A percentile compares a stretch with the other conserved stretches of the same genome.
These are phyloP conservation scores for Neurospora tetrasperma DNA, from an alignment of 495 filamentous ascomycete genomes.

Conservation along the genomic window DNA sequence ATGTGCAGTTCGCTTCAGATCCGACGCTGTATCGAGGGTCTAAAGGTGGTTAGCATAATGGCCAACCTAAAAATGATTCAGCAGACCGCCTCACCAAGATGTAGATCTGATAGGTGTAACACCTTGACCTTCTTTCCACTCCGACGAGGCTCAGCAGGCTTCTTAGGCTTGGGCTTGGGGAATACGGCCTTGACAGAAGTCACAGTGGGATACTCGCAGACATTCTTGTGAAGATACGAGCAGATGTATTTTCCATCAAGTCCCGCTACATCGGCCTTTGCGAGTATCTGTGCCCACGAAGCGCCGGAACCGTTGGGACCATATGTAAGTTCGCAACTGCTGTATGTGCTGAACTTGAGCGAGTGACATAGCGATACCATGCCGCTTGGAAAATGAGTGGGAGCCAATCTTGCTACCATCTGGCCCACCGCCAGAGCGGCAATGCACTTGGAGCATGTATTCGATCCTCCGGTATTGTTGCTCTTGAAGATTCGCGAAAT, in stretches of 20 bases:
- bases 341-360: constrained; percentile 32
- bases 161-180: constrained; percentile 45
- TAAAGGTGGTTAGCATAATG: neutral
- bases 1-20: constrained; percentile 47
- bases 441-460: constrained; percentile 45
- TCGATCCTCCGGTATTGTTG: constrained; percentile 18
- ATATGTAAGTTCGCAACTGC: constrained; percentile 37
- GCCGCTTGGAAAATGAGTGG: constrained; percentile 36
- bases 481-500: constrained; percentile 37
- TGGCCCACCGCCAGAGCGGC: constrained; percentile 41
- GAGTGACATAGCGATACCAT: constrained; percentile 41
- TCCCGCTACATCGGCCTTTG: constrained; percentile 43
- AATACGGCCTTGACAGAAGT: constrained; percentile 39
- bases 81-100: constrained; percentile 25
- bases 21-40: constrained; percentile 46
- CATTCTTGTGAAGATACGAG: constrained; percentile 35
- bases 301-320: constrained; percentile 38
- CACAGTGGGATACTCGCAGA: constrained; percentile 38
- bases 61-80: neutral
- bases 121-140: constrained; percentile 49
- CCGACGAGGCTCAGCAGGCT: constrained; percentile 29
- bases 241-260: constrained; percentile 51
- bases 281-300: constrained; percentile 48
- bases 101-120: constrained; percentile 50
- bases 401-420: constrained; percentile 38